Conservation (phyloP, 441 rosid species). For the Adansonia madagascariensis region DNA sequence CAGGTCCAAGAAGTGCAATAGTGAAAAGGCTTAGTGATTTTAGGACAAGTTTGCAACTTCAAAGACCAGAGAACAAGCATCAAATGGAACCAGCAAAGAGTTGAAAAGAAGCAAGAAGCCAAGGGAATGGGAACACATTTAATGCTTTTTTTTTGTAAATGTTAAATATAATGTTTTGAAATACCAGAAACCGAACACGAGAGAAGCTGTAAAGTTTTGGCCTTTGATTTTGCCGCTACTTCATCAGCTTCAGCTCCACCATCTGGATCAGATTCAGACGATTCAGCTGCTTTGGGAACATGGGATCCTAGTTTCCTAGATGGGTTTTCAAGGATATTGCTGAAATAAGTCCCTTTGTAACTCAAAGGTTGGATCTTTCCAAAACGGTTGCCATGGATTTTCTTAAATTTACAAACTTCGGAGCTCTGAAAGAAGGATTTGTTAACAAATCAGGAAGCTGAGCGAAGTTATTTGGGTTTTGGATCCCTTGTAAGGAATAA, state of each 20-base stretch:
- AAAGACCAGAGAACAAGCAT: slow-evolving; percentile 80
- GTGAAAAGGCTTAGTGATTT: slow-evolving; percentile 76
- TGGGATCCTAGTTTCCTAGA: slow-evolving; percentile 42
- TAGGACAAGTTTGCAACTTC: slow-evolving; percentile 77
- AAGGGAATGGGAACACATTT: slow-evolving; percentile 87
- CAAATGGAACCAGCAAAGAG: slow-evolving; percentile 85
- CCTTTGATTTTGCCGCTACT: slow-evolving; percentile 40
- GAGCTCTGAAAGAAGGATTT: slow-evolving; percentile 28
- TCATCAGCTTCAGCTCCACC: slow-evolving; percentile 40
- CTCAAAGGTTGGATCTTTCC: slow-evolving; percentile 48
- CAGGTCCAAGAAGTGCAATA: slow-evolving; percentile 86
- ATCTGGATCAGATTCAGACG: slow-evolving; percentile 54
- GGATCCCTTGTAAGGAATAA: slow-evolving; percentile 37
- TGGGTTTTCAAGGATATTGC: slow-evolving; percentile 16
- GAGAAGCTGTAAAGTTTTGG: slow-evolving; percentile 53
- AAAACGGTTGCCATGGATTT: slow-evolving; percentile 38
- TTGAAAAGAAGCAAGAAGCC: slow-evolving; percentile 98
- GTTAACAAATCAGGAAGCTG: slow-evolving; percentile 36
- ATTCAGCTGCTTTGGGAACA: slow-evolving; percentile 47
- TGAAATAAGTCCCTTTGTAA: slow-evolving; percentile 32
- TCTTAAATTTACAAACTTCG: slow-evolving; percentile 30
- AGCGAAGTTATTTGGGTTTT: slow-evolving; percentile 28
- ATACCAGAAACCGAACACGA: slow-evolving; percentile 87
- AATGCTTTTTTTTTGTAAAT: slow-evolving; percentile 89
- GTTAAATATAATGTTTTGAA: slow-evolving; percentile 87